These are phyloP conservation scores for Pisolithus albus DNA, from an alignment of 768 basidiomycete genomes.

Conservation along the genomic window DNA sequence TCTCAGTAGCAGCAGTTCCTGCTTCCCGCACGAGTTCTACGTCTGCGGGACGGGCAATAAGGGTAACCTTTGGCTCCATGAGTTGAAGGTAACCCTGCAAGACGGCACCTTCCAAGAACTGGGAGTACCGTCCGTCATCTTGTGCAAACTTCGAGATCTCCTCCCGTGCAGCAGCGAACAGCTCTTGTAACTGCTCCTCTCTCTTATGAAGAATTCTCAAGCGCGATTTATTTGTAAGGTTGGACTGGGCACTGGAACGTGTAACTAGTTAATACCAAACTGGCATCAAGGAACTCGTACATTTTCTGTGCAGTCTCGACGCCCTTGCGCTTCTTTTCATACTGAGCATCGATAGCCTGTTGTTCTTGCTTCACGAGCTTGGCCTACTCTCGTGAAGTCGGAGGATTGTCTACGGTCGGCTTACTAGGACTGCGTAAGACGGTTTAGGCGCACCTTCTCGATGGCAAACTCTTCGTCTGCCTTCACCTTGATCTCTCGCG, in stretches of 20 bases:
- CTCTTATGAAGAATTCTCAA: conserved; percentile 83
- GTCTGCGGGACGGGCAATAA: conserved; percentile 68
- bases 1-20: conserved; percentile 50
- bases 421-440: background rate
- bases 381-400: conserved; percentile 46
- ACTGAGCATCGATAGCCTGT: conserved; percentile 87
- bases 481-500: conserved; percentile 92
- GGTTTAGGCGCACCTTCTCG: conserved; percentile 65
- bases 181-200: conserved; percentile 86
- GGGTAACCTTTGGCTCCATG: conserved; percentile 64
- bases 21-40: conserved; percentile 54
- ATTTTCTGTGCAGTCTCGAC: conserved; percentile 95
- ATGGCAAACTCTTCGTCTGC: conserved; percentile 99
- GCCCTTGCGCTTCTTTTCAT: conserved; percentile 94
- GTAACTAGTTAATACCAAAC: background rate
- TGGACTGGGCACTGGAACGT: conserved; percentile 75
- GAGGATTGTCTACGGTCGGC: background rate
- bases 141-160: conserved; percentile 56
- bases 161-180: conserved; percentile 69
- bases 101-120: conserved; percentile 79
- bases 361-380: conserved; percentile 97
- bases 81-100: conserved; percentile 81
- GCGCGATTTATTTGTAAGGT: conserved; percentile 93
- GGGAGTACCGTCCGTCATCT: conserved; percentile 63
- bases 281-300: conserved; percentile 38